These are phyloP conservation scores for Cupressus sempervirens DNA, from an alignment of 75 land plant species.

Conservation along the genomic window DNA sequence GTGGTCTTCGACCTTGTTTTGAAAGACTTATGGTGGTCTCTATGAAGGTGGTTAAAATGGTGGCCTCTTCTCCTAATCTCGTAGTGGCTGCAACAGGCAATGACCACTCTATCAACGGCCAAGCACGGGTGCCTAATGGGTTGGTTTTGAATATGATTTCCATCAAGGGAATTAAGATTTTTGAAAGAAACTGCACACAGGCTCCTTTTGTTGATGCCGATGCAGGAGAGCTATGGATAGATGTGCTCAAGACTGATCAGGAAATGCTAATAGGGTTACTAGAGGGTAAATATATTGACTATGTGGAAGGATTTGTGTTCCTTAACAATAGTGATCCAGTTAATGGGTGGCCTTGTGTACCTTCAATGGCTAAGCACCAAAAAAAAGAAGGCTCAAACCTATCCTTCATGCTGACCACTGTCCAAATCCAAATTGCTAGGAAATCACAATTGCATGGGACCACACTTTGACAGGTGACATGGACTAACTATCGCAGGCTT, in stretches of 20 bases:
- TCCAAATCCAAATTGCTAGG: too few relatives aligned
- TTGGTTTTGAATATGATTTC: constrained; percentile 72
- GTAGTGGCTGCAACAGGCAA: constrained; percentile 86
- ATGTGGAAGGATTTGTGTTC: constrained; percentile 47
- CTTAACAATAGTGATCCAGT: constrained; percentile 14
- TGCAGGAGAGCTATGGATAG: constrained; percentile 79
- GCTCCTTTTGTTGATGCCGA: constrained; percentile 44
- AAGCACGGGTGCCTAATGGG: constrained; percentile 71
- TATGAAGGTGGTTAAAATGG: constrained; percentile 25
- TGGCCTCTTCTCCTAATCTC: constrained; percentile 31
- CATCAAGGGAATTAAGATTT: constrained; percentile 16
- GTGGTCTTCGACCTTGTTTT: too few relatives aligned
- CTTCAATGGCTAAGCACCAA: too few relatives aligned
- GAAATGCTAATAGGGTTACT: constrained; percentile 36
- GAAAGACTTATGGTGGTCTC: too few relatives aligned
- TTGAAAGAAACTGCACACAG: constrained; percentile 4
- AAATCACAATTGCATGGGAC: too few relatives aligned
- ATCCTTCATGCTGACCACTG: too few relatives aligned
- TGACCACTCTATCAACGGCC: constrained; percentile 91
- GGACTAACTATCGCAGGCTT: too few relatives aligned
- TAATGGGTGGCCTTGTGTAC: constrained; percentile 20
- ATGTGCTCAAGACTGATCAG: constrained; percentile 54
- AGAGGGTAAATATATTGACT: constrained; percentile 22
- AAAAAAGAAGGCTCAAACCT: too few relatives aligned
- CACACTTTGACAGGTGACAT: too few relatives aligned